These are phyloP conservation scores for Collybiopsis confluens DNA, from an alignment of 768 basidiomycete genomes.

Conservation along the genomic window DNA sequence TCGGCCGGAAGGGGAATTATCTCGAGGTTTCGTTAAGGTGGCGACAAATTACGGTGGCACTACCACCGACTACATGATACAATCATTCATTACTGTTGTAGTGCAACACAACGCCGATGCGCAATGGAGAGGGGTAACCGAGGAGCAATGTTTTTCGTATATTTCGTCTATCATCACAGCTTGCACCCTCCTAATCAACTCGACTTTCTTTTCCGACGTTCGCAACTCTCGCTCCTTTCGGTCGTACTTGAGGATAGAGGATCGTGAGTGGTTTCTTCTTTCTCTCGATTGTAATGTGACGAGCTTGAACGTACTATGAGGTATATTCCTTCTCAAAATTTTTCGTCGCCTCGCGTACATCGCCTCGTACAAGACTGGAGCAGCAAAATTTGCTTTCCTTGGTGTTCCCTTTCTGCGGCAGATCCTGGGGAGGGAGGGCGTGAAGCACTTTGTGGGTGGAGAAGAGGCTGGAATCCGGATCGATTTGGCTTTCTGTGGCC, in stretches of 20 bases:
- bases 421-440: constrained; percentile 13
- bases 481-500: constrained; percentile 5
- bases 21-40: constrained; percentile 5
- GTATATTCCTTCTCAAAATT: constrained; percentile 15
- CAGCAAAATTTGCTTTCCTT: constrained; percentile 10
- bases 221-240: constrained; percentile 6
- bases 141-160: background rate
- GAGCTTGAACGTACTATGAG: constrained; percentile 8
- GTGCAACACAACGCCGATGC: background rate
- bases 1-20: constrained; percentile 9
- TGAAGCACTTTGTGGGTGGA: constrained; percentile 12
- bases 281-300: background rate
- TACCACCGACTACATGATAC: constrained; percentile 6
- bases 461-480: constrained; percentile 13
- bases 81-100: constrained; percentile 9
- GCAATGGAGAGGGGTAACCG: background rate
- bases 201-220: constrained; percentile 11
- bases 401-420: constrained; percentile 14
- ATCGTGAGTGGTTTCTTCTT: constrained; percentile 6
- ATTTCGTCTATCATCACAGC: constrained; percentile 5
- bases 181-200: constrained; percentile 7
- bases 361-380: constrained; percentile 15
- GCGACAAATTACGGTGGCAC: background rate
- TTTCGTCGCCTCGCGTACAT: constrained; percentile 12
- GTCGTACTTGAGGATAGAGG: constrained; percentile 4